Percentiles rank a stretch among this genome's conserved stretches.
Evolutionary conservation across 2,329 filamentous ascomycete species (phyloP).

Genomic region (Fonsecaea nubica): DNA sequence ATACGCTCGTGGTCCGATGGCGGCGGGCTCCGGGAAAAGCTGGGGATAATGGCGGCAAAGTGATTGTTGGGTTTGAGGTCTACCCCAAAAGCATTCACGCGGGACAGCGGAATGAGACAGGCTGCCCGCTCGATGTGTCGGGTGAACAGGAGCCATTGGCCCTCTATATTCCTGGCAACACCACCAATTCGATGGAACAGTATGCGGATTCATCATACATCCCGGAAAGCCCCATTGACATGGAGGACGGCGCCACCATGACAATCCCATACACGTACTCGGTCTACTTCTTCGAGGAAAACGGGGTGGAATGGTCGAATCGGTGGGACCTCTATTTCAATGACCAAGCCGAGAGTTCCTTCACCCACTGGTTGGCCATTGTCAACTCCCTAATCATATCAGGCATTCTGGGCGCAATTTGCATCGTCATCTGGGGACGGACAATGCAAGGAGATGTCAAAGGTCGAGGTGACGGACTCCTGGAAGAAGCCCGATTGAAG

Average conservation of each 20-base stretch:
- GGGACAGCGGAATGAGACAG: slow-evolving; percentile 65
- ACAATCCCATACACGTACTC: slow-evolving; percentile 86
- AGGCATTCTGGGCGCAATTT: slow-evolving; percentile 76
- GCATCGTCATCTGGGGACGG: slow-evolving; percentile 79
- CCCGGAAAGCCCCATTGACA: slow-evolving; percentile 62
- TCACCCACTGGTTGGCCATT: slow-evolving; percentile 87
- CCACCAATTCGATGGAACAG: slow-evolving; percentile 56
- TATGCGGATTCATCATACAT: slow-evolving; percentile 67
- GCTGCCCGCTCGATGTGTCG: slow-evolving; percentile 72
- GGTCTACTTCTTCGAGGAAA: slow-evolving; percentile 85
- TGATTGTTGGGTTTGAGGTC: slow-evolving; percentile 87
- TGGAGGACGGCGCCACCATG: slow-evolving; percentile 69
- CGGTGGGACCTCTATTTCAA: slow-evolving; percentile 91
- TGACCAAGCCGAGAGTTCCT: slow-evolving; percentile 80
- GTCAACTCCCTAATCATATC: slow-evolving; percentile 86
- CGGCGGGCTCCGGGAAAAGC: slow-evolving; percentile 72
- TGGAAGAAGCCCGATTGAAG: slow-evolving; percentile 70
- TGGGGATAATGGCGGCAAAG: slow-evolving; percentile 73
- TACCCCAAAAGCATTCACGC: slow-evolving; percentile 82
- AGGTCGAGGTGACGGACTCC: slow-evolving; percentile 68
- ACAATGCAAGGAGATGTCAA: slow-evolving; percentile 82
- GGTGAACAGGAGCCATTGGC: slow-evolving; percentile 68
- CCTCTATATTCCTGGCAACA: slow-evolving; percentile 69
- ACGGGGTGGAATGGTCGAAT: slow-evolving; percentile 78
- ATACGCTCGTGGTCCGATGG: slow-evolving; percentile 82